Evolutionary conservation across 1,284 basidiomycete species (phyloP), one percentile per base, ranked within the genome.

Genomic region (Grifola frondosa): DNA sequence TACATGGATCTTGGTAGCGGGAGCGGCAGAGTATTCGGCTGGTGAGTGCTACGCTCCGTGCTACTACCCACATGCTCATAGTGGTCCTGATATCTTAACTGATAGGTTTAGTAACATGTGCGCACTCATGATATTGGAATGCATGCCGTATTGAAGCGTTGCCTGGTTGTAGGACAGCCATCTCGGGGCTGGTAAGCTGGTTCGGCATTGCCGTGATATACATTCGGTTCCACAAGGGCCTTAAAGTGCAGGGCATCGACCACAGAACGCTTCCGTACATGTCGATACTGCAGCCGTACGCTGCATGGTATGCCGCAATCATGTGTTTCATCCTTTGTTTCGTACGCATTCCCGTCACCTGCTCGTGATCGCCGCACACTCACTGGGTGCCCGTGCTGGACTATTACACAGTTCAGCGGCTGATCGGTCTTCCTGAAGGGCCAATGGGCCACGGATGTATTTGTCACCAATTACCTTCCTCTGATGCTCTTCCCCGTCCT

Each of bases 391-490:
- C n/a, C n/a, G n/a, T n/a, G n/a, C n/a, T n/a, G n/a, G n/a, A n/a
- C n/a, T n/a, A n/a, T n/a, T n/a, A n/a, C 48, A 26, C 47, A 88
- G 84, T 81, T 91, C 67, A 83, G 79, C 43, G 87, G 83, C 26
- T 89, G 78, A 75, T 61, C 64, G 8, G 87, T 91, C 30, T 93
- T 94, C 77, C 74, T 91, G 46, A 77, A 75, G 50, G 78, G 70
- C 30, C 58, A 69, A 11, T 88, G 88, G 83, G 60, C 62, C 15
- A 72, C 71, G 4, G 78, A 73, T 34, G 75, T 64, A 2, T 88
- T 90, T 49, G 73, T 92, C 37, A 90, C 88, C 8, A 86, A 82
- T 60, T 94, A 94, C 64, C 61, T 95, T 26, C 87, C 91, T 29
- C 65, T 92, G 35, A 66, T 67, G 20, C 50, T 88, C 34, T 92